Evolutionary conservation across 148 eudicot species (phyloP).

Genomic region (Vaccinium darrowii): DNA sequence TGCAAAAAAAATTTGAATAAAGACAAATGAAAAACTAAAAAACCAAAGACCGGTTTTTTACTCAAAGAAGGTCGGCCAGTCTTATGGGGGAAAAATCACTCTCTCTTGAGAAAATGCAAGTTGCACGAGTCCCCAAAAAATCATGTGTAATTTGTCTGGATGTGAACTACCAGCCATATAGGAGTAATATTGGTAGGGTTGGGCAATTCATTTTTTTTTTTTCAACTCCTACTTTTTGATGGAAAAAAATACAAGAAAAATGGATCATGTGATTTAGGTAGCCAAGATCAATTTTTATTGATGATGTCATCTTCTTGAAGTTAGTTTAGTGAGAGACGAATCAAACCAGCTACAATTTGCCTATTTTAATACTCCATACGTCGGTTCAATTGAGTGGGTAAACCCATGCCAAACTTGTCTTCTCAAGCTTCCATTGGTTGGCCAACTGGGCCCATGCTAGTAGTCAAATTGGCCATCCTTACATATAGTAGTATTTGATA

Average conservation of each 20-base stretch:
- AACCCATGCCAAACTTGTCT: background rate
- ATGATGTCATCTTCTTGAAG: background rate
- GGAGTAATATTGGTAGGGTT: background rate
- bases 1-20: too few species aligned
- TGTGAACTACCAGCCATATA: background rate
- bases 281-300: background rate
- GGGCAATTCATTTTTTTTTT: background rate
- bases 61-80: background rate
- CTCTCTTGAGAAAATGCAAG: background rate
- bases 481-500: background rate
- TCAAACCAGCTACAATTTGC: background rate
- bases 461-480: background rate
- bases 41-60: too few species aligned
- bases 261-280: background rate
- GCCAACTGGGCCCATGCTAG: background rate
- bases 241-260: background rate
- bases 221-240: background rate
- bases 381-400: background rate
- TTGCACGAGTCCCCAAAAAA: background rate
- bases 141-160: too few species aligned
- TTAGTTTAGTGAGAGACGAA: background rate
- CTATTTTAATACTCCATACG: background rate
- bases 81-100: background rate
- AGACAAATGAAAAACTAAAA: too few species aligned
- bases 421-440: background rate